Evolutionary conservation across 257 asterid species (phyloP), one percentile per base, ranked within the genome.

Genomic region (Penstemon davidsonii): DNA sequence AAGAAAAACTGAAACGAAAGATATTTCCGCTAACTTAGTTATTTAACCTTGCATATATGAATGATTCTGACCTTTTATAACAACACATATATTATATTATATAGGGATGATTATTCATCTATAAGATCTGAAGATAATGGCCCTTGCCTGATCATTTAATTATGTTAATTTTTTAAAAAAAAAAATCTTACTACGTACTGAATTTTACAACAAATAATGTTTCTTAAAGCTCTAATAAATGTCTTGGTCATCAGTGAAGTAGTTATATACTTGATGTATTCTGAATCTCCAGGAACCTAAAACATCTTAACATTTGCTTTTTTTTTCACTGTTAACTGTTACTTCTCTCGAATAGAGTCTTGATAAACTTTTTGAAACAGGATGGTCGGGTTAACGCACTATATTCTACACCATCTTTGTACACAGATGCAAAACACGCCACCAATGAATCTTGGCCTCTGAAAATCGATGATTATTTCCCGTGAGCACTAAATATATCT

Each of bases 371-470:
- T 18, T n/a, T 76, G 77, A 69, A 65, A 68, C 91, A 91, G 97
- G 96, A 88, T 73, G 97, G 97, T 37, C 84, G 86, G 70, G 82
- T 88, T 61, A 88, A 91, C 82, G 96, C 88, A 40, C 76, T 91
- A 68, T 91, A 91, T 79, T 91, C 97, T 63, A 88, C 97, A 5
- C 97, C 96, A 57, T 88, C 96, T 41, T 57, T 87, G 68, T 91
- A 91, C 72, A 83, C 87, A 5, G 96, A 91, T 77, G 92, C 95
- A 42, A 88, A 91, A 75, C 76, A 80, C 66, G 89, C 87, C 12
- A 77, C 86, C 41, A 76, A 77, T 40, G 81, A 76, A 58, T 44
- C 90, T 4, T 91, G 95, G 96, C 95, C 96, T 60, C 82, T 91
- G 70, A 88, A 88, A 78, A 73, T 72, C 5, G 95, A 85, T 74